A percentile compares a stretch with the other conserved stretches of the same genome.
Evolutionary conservation across 352 stramenopile species (phyloP).

Genomic region (Globisporangium polare): DNA sequence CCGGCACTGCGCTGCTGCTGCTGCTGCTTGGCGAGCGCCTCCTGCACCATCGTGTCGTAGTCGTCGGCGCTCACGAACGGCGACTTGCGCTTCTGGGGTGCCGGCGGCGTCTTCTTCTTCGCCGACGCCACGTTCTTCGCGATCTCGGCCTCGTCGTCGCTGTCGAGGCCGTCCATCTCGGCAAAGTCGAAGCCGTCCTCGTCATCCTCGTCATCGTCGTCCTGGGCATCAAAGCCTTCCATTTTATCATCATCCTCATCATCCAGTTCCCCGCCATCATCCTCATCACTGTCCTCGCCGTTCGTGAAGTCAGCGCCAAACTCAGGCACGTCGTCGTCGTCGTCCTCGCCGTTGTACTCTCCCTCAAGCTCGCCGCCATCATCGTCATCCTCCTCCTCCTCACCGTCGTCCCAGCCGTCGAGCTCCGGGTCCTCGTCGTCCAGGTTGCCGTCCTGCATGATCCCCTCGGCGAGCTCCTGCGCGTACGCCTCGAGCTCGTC

Average conservation of each 20-base stretch:
- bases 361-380: constrained; percentile 28
- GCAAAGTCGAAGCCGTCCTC: constrained; percentile 25
- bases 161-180: constrained; percentile 32
- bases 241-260: background rate
- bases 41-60: constrained; percentile 66
- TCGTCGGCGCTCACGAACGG: constrained; percentile 76
- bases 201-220: constrained; percentile 31
- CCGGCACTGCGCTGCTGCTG: constrained; percentile 23
- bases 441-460: constrained; percentile 83
- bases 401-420: constrained; percentile 55
- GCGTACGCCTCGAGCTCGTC: constrained; percentile 87
- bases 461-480: constrained; percentile 81
- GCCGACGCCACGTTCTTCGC: constrained; percentile 28
- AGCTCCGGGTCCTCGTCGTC: constrained; percentile 80
- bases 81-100: constrained; percentile 50
- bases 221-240: constrained; percentile 39
- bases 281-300: constrained; percentile 39
- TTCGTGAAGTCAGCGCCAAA: constrained; percentile 13
- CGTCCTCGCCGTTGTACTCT: constrained; percentile 19
- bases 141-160: constrained; percentile 42
- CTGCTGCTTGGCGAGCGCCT: constrained; percentile 59
- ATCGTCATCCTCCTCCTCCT: constrained; percentile 44
- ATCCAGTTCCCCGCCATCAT: constrained; percentile 27
- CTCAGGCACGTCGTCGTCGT: constrained; percentile 17
- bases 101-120: constrained; percentile 44